phyloP scores from a whole-genome alignment of 306 rosid species.

The Arachis hypogaea region DNA sequence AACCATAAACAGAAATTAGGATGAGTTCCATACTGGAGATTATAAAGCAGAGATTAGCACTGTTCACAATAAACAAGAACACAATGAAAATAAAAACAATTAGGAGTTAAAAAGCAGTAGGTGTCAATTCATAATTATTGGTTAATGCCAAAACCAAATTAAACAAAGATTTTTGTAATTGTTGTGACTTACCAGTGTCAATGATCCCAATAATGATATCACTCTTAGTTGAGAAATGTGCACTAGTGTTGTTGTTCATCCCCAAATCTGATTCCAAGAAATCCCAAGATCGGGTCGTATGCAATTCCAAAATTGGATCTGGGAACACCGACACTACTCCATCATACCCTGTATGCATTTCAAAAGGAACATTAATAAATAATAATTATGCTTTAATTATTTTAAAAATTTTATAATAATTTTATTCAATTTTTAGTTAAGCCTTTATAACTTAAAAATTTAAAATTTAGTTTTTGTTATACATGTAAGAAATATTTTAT shows the following conservation, averaged over 20 bases:
- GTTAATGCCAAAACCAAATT: not conserved
- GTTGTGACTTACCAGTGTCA: conserved; percentile 66
- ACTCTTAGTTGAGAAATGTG: conserved; percentile 29
- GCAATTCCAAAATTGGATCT: conserved; percentile 65
- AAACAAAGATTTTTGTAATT: not conserved
- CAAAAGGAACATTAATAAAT: not conserved
- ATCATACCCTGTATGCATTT: conserved; percentile 48
- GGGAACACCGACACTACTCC: conserved; percentile 79
- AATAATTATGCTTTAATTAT: too few relatives aligned
- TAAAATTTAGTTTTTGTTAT: too few relatives aligned
- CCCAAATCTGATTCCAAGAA: conserved; percentile 66
- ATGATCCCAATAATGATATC: conserved; percentile 75
- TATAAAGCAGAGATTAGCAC: too few relatives aligned
- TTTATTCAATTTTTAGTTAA: too few relatives aligned
- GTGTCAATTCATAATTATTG: not conserved
- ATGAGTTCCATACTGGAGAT: too few relatives aligned
- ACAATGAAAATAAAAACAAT: not conserved
- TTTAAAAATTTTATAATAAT: too few relatives aligned
- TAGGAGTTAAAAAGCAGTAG: not conserved
- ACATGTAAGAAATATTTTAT: too few relatives aligned
- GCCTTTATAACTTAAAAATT: too few relatives aligned
- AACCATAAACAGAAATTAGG: too few relatives aligned
- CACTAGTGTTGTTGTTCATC: conserved; percentile 3
- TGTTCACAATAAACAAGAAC: not conserved
- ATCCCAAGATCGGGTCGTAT: conserved; percentile 97